phyloP scores from a whole-genome alignment of 1,284 basidiomycete species.

The Apiotrichum gamsii region DNA sequence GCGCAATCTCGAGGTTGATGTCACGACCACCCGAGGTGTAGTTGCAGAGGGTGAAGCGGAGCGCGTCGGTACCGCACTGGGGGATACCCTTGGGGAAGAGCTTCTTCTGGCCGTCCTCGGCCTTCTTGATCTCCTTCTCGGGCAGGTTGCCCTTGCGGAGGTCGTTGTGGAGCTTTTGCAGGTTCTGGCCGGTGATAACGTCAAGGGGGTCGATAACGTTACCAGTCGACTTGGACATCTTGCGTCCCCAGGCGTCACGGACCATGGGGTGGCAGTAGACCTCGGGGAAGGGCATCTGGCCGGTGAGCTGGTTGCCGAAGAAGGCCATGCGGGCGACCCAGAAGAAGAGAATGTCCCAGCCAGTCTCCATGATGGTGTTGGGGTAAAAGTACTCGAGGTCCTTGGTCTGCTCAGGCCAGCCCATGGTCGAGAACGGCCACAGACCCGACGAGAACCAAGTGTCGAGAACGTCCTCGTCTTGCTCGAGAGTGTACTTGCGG shows the following conservation, averaged over 20 bases:
- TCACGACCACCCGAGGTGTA: conserved; percentile 84
- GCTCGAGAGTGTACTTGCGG: conserved; percentile 69
- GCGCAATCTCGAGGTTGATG: conserved; percentile 90
- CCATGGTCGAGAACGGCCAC: conserved; percentile 97
- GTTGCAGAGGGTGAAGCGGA: conserved; percentile 90
- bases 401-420: conserved; percentile 75
- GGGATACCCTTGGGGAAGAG: conserved; percentile 99
- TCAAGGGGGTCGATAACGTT: conserved; percentile 98
- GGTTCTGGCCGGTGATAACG: conserved; percentile 78
- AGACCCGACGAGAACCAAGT: conserved; percentile 99
- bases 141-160: conserved; percentile 88
- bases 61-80: conserved; percentile 94
- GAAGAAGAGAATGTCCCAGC: conserved; percentile 99
- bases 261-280: conserved; percentile 99
- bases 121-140: conserved; percentile 86
- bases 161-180: conserved; percentile 82
- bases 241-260: conserved; percentile 94
- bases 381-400: conserved; percentile 84
- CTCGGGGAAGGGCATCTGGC: conserved; percentile 87
- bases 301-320: conserved; percentile 85
- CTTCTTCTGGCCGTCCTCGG: conserved; percentile 94
- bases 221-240: conserved; percentile 98
- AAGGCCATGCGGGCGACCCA: conserved; percentile 99
- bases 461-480: conserved; percentile 97
- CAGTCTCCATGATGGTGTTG: conserved; percentile 83